phyloP scores from a whole-genome alignment of 2,329 filamentous ascomycete genomes.

The Piedraia hortae region DNA sequence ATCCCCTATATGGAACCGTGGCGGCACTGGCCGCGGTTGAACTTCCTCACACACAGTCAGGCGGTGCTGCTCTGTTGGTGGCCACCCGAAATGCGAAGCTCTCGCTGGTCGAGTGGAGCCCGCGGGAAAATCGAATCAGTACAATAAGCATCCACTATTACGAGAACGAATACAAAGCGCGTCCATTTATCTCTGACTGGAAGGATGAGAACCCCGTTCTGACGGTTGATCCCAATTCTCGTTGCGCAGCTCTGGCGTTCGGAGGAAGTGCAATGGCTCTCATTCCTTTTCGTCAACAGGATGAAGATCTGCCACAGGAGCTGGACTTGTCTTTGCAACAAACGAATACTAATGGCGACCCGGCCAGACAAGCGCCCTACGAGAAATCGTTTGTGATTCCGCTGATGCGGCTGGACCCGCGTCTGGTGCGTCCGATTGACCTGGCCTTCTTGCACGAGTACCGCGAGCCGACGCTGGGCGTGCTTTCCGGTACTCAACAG shows the following conservation, averaged over 20 bases:
- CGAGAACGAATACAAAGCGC: conserved; percentile 50
- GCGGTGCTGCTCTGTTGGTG: conserved; percentile 58
- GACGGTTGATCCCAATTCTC: conserved; percentile 66
- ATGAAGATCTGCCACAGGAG: conserved; percentile 45
- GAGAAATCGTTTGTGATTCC: conserved; percentile 78
- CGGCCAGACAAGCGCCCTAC: conserved; percentile 36
- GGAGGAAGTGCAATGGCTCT: conserved; percentile 73
- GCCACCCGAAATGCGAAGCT: conserved; percentile 79
- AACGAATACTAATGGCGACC: conserved; percentile 9
- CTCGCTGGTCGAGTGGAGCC: conserved; percentile 82
- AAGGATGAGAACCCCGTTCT: conserved; percentile 55
- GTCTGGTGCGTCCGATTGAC: conserved; percentile 66
- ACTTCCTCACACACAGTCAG: conserved; percentile 38
- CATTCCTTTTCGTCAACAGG: conserved; percentile 63
- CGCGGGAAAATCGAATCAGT: conserved; percentile 46
- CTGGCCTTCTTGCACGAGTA: conserved; percentile 90
- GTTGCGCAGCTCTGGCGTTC: conserved; percentile 87
- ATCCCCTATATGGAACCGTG: conserved; percentile 56
- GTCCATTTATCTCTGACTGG: conserved; percentile 51
- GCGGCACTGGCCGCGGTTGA: conserved; percentile 59
- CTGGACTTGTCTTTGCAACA: conserved; percentile 29
- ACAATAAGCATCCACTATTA: conserved; percentile 96
- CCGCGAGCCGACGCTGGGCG: conserved; percentile 87
- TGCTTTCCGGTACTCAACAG: conserved; percentile 50
- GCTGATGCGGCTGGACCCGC: conserved; percentile 65